Percentiles rank a stretch among this genome's conserved stretches.
phyloP scores from a whole-genome alignment of 805 yeast species.

The Kluyveromyces lactis region DNA sequence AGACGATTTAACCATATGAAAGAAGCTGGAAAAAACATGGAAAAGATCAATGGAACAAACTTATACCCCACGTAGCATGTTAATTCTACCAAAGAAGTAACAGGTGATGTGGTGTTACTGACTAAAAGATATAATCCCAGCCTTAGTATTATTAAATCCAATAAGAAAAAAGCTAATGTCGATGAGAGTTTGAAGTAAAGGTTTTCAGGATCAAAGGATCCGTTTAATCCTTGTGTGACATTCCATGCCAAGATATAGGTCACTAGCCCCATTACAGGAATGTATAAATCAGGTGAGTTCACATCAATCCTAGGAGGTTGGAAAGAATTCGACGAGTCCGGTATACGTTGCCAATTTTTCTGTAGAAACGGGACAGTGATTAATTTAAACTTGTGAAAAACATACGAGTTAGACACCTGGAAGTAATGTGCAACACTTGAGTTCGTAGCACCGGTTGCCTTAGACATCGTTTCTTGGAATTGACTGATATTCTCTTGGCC shows the following conservation, averaged over 20 bases:
- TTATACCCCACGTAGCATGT: constrained; percentile 90
- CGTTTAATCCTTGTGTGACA: constrained; percentile 73
- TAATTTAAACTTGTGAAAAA: constrained; percentile 58
- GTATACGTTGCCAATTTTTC: constrained; percentile 69
- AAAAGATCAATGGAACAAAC: constrained; percentile 69
- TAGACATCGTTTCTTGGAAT: constrained; percentile 40
- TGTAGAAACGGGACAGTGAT: constrained; percentile 82
- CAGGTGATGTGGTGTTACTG: constrained; percentile 17
- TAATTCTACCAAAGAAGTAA: constrained; percentile 63
- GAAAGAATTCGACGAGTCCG: constrained; percentile 15
- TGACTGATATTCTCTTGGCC: constrained; percentile 52
- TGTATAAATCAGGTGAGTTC: constrained; percentile 94
- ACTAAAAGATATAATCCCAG: constrained; percentile 72
- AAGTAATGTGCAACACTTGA: constrained; percentile 74
- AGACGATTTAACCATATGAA: constrained; percentile 34
- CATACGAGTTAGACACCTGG: constrained; percentile 86
- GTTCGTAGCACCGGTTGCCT: constrained; percentile 28
- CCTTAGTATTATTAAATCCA: constrained; percentile 70
- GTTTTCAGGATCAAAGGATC: constrained; percentile 87
- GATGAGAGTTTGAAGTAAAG: constrained; percentile 82
- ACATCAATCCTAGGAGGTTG: constrained; percentile 76
- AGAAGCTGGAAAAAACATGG: constrained; percentile 44
- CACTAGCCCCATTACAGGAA: constrained; percentile 87
- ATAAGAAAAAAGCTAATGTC: constrained; percentile 69
- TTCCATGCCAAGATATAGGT: constrained; percentile 84